Evolutionary conservation across 441 rosid species (phyloP).

Genomic region (Pelargonium myrrhifolium): DNA sequence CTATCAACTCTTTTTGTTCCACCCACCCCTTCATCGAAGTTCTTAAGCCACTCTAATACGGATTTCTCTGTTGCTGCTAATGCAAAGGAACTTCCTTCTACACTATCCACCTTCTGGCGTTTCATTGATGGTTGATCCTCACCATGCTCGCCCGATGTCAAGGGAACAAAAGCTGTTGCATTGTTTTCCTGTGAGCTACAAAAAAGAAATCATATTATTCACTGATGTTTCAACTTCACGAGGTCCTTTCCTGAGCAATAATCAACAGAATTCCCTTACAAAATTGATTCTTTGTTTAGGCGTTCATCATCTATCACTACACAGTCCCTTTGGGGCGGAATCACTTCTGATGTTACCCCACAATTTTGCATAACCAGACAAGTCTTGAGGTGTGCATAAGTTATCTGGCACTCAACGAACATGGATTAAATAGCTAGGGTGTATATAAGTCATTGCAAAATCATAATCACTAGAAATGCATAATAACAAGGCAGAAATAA

Average conservation of each 20-base stretch:
- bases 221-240: slow-evolving; percentile 5
- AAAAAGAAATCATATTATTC: not conserved
- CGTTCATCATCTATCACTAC: slow-evolving; percentile 9
- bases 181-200: slow-evolving; percentile 4
- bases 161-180: not conserved
- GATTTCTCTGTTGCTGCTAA: slow-evolving; percentile 28
- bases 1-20: not conserved
- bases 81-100: slow-evolving; percentile 14
- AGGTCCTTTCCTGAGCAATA: not conserved
- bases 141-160: slow-evolving; percentile 5
- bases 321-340: slow-evolving; percentile 2
- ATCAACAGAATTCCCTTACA: slow-evolving; percentile 4
- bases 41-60: slow-evolving; percentile 30
- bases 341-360: slow-evolving; percentile 24
- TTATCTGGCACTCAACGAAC: slow-evolving; percentile 27
- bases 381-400: slow-evolving; percentile 36
- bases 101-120: slow-evolving; percentile 28
- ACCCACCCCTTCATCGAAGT: slow-evolving; percentile 40
- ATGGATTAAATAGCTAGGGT: not conserved
- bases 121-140: slow-evolving; percentile 19
- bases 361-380: slow-evolving; percentile 27
- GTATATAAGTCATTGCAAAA: not conserved
- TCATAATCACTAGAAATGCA: not conserved
- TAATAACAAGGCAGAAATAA: not conserved
- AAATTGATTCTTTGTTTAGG: slow-evolving; percentile 11